phyloP scores from a whole-genome alignment of 495 filamentous ascomycete species.

The Aspergillus coremiiformis region DNA sequence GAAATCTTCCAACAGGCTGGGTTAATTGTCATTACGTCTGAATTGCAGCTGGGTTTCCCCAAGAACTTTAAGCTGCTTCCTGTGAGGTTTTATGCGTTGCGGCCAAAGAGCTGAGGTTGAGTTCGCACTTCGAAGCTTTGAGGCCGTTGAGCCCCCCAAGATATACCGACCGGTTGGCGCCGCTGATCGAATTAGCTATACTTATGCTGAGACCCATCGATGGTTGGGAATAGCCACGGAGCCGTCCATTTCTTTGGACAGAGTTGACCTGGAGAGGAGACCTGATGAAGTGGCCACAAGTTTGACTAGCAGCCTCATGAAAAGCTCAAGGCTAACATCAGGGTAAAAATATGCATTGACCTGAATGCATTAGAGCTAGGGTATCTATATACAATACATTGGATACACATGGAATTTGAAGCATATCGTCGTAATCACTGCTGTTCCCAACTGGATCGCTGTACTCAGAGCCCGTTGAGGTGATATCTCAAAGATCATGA shows the following conservation, averaged over 20 bases:
- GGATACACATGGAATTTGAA: not conserved
- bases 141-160: not conserved
- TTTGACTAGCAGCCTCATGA: not conserved
- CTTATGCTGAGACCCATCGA: no score
- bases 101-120: constrained; percentile 16
- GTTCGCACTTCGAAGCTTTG: not conserved
- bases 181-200: no score
- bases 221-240: no score
- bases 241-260: no score
- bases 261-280: not conserved
- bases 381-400: constrained; percentile 4
- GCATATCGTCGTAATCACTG: not conserved
- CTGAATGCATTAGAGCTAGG: not conserved
- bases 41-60: constrained; percentile 71
- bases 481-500: not conserved
- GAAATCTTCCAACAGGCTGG: constrained; percentile 62
- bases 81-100: constrained; percentile 65
- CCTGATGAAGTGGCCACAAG: not conserved
- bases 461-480: not conserved
- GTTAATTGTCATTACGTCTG: constrained; percentile 57
- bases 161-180: not conserved
- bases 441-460: not conserved
- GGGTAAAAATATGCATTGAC: not conserved
- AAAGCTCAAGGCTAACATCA: not conserved
- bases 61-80: constrained; percentile 55